Conservation (phyloP, 352 stramenopile genomes). For the Albugo candida region DNA sequence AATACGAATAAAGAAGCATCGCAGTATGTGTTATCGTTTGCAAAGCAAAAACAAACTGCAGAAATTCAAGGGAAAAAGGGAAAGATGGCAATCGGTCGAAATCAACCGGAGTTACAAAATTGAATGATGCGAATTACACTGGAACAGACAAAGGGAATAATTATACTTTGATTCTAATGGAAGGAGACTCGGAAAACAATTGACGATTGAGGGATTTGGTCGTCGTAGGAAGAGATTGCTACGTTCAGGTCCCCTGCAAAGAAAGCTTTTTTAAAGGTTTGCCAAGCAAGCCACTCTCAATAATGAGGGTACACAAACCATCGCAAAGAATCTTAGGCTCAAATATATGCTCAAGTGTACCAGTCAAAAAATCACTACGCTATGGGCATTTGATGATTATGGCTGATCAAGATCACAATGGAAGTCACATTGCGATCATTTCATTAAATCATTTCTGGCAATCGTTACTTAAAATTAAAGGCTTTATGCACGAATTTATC, state of each 20-base stretch:
- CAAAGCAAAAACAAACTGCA: constrained; percentile 82
- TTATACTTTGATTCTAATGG: constrained; percentile 97
- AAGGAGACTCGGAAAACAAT: constrained; percentile 98
- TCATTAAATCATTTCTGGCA: constrained; percentile 98
- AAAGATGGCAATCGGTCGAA: constrained; percentile 56
- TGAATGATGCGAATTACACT: constrained; percentile 95
- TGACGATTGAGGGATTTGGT: constrained; percentile 91
- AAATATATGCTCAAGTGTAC: constrained; percentile 91
- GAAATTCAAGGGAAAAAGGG: constrained; percentile 80
- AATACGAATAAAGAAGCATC: constrained; percentile 76
- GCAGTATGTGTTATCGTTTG: constrained; percentile 81
- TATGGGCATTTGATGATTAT: constrained; percentile 99
- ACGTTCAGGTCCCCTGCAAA: constrained; percentile 94
- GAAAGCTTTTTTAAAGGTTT: constrained; percentile 99
- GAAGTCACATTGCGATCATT: constrained; percentile 98
- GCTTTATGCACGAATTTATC: constrained; percentile 90
- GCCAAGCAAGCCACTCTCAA: constrained; percentile 93
- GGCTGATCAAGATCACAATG: constrained; percentile 98
- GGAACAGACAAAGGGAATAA: constrained; percentile 76
- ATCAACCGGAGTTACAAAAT: constrained; percentile 85
- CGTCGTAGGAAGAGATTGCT: constrained; percentile 90
- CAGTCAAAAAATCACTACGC: constrained; percentile 69
- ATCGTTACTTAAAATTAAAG: constrained; percentile 80
- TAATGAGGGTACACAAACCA: constrained; percentile 94
- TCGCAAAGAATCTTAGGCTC: constrained; percentile 93